These are phyloP conservation scores for Nothopassalora personata DNA, from an alignment of 2,329 filamentous ascomycete species.

Conservation along the genomic window DNA sequence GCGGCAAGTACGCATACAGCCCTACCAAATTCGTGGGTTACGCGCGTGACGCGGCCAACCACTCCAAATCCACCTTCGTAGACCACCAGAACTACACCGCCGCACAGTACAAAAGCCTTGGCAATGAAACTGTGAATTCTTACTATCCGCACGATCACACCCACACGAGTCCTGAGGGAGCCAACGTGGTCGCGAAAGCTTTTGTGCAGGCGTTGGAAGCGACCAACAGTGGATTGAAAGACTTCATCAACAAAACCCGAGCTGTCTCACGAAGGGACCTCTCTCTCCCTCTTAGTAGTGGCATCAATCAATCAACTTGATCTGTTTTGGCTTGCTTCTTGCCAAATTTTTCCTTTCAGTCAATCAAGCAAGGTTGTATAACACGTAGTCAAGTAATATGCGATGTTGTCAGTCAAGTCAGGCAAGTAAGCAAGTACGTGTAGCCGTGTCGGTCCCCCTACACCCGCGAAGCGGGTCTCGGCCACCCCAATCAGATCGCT, in stretches of 20 bases:
- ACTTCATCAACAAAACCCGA: constrained; percentile 7
- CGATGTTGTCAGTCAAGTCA: no score
- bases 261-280: no score
- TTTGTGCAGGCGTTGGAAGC: constrained; percentile 41
- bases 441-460: no score
- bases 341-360: no score
- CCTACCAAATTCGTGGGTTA: constrained; percentile 55
- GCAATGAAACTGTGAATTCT: constrained; percentile 46
- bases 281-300: no score
- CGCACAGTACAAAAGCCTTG: constrained; percentile 48
- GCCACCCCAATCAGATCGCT: no score
- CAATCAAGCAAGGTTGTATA: no score
- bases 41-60: constrained; percentile 47
- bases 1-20: constrained; percentile 46
- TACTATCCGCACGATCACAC: constrained; percentile 59
- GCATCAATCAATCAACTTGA: no score
- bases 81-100: constrained; percentile 57
- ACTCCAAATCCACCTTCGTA: constrained; percentile 47
- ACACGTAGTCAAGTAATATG: no score
- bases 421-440: no score
- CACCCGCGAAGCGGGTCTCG: no score
- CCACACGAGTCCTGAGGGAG: constrained; percentile 54
- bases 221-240: constrained; percentile 9
- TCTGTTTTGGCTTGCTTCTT: no score
- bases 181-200: constrained; percentile 51